Base-by-base conservation (phyloP, 345 rosid species). In the Abelmoschus esculentus region DNA sequence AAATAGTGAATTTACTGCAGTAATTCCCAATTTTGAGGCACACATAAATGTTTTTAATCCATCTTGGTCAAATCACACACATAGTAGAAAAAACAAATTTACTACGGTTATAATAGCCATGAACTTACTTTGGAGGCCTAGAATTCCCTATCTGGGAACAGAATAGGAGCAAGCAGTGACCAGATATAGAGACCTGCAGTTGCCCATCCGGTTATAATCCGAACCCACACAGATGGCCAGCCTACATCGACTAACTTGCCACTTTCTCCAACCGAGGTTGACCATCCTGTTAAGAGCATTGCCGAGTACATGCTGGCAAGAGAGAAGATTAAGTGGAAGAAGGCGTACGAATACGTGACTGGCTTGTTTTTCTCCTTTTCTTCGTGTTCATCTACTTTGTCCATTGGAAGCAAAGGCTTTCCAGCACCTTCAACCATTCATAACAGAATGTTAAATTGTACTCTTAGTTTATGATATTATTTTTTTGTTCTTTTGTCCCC, bases 231-330 rank as follows among this genome's bases (percentile, higher is more conserved):
- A 22, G 26, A 22, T 1, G 26, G 26, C 26, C 99, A 95, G 22
- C 99, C 99, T 3, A 95, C 99, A 61, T 92, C 98, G 0, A 95
- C 98, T 79, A 95, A 62, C 82, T 84, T 90, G 46, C 97, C 97
- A 44, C 98, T 92, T 80, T 87, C 98, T 38, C 99, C 99, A 0
- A 92, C 97, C 0, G 98, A 92, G 75, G 90, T 85, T 29, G 99
- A 90, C 99, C 99, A 95, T 31, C 99, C 97, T 1, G 98, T 96
- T 78, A 96, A 76, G 70, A 92, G 92, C 99, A 95, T 95, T 7
- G 99, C 99, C 0, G 97, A 95, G 80, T 95, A 95, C 99, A 95
- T 95, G 71, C 98, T 95, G 3, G 99, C 98, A 0, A 95, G 96
- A 47, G 97, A 96, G 84, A 96, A 96, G 77, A 96, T 96, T 72